Evolutionary conservation across 805 yeast genomes (phyloP), one percentile per base, ranked within the genome.

Genomic region (Candida morakotiae): DNA sequence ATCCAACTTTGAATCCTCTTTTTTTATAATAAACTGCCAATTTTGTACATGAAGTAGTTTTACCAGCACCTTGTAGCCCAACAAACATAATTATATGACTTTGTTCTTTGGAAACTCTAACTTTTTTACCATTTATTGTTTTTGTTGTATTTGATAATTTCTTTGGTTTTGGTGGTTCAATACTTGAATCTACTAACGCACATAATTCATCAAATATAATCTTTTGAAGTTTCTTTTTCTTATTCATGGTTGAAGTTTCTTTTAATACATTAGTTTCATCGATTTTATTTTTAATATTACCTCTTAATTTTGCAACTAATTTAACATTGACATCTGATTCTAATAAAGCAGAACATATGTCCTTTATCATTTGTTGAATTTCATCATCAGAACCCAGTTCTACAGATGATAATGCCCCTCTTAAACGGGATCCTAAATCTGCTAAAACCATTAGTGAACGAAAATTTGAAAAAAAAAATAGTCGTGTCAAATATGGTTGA

Each of bases 61-160:
- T 93, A 74, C 98, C 98, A 9, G 98, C 93, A 68, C 98, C 98
- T 62, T 93, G 98, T 42, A 93, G 70, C 56, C 98, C 98, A 41
- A 93, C 98, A 73, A 93, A 85, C 98, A 93, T 93, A 46, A 93
- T 83, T 22, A 91, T 85, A 54, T 83, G 69, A 23, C 64, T 52
- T 20, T 39, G 32, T 28, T 42, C 43, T 26, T 44, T 46, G 4
- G 53, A 43, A 11, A 51, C 45, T 38, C 43, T 49, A 9, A 34
- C 45, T 43, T 51, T 57, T 38, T 59, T 60, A 14, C 67, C 67
- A 30, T 54, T 54, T 18, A 45, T 48, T 5, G 51, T 37, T 37
- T 55, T 53, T 25, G 49, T 45, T 4, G 45, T 51, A 2, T 42
- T 26, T 45, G 44, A 41, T 51, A 87, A 81, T 69, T 89, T 89